Base-by-base conservation (phyloP, 192 early-diverging fungal genomes). In the Diversispora epigaea region DNA sequence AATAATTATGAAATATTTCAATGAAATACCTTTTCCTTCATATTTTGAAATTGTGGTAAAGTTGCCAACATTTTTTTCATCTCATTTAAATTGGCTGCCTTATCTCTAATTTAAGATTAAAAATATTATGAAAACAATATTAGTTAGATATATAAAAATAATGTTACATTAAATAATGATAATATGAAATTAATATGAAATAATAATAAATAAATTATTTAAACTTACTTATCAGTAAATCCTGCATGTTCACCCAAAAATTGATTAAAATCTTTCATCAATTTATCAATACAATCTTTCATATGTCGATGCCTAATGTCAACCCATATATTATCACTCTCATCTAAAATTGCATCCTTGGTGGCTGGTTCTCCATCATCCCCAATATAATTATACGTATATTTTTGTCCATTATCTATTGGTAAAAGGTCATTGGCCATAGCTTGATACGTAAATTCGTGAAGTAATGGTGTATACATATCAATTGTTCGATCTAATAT, bases 381-480 rank as follows among this genome's bases (percentile, higher is more conserved):
- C 44, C 82, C 83, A 39, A 81, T 80, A 56, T 86, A 81, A 46
- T 80, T 75, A 62, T 89, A 93, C 22, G 79, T 69, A 77, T 89
- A 92, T 66, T 91, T 92, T 39, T 83, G 75, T 17, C 87, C 87
- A 55, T 92, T 88, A 64, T 89, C 84, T 21, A 92, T 76, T 3
- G 74, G 72, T 14, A 99, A 77, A 75, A 99, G 81, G 79, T 99
- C 98, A 72, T 95, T 90, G 64, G 93, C 89, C 96, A 98, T 98
- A 3, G 98, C 96, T 80, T 99, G 97, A 76, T 99, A 99, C 0
- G 98, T 98, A 73, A 99, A 98, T 81, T 99, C 98, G 83, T 99
- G 97, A 46, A 98, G 81, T 6, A 98, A 87, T 6, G 98, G 95
- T 4, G 94, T 88, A 71, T 91, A 89, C 57, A 93, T 86, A 81